These are phyloP conservation scores for Anthracocystis panici-leucophaei DNA, from an alignment of 1,284 basidiomycete genomes.

Conservation along the genomic window DNA sequence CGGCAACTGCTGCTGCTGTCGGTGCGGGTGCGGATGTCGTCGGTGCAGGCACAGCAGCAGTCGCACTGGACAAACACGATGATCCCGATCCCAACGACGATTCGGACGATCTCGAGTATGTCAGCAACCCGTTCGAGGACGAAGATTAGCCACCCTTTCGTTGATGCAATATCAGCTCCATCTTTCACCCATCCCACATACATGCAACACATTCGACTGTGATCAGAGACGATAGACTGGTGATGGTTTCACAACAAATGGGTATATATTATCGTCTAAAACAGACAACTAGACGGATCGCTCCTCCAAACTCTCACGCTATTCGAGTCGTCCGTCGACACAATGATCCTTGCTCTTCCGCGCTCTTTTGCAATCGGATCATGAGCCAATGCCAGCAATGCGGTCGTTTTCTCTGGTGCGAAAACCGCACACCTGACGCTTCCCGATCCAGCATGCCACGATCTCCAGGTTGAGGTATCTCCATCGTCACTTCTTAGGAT, in stretches of 20 bases:
- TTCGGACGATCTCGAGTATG: conserved; percentile 60
- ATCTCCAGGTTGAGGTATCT: conserved; percentile 33
- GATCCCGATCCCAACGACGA: conserved; percentile 41
- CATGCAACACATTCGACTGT: neutral
- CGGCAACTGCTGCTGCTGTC: conserved; percentile 14
- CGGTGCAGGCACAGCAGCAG: conserved; percentile 9
- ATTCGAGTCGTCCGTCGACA: conserved; percentile 53
- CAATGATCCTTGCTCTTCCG: conserved; percentile 41
- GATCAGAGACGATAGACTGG: neutral
- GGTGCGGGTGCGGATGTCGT: conserved; percentile 8
- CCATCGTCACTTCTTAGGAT: neutral
- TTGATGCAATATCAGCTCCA: conserved; percentile 1
- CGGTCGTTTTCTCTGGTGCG: conserved; percentile 42
- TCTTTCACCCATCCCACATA: neutral
- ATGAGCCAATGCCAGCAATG: conserved; percentile 27
- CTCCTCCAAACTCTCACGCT: conserved; percentile 51
- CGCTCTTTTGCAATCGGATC: conserved; percentile 37
- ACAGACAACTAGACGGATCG: conserved; percentile 17
- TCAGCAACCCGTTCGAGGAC: conserved; percentile 63
- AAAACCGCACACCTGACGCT: conserved; percentile 56
- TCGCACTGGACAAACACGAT: conserved; percentile 13
- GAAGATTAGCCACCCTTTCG: conserved; percentile 39
- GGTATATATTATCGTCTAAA: conserved; percentile 2
- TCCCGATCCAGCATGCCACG: conserved; percentile 46
- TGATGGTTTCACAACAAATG: neutral